Evolutionary conservation across 805 yeast species (phyloP).

Genomic region (Candida oleophila): DNA sequence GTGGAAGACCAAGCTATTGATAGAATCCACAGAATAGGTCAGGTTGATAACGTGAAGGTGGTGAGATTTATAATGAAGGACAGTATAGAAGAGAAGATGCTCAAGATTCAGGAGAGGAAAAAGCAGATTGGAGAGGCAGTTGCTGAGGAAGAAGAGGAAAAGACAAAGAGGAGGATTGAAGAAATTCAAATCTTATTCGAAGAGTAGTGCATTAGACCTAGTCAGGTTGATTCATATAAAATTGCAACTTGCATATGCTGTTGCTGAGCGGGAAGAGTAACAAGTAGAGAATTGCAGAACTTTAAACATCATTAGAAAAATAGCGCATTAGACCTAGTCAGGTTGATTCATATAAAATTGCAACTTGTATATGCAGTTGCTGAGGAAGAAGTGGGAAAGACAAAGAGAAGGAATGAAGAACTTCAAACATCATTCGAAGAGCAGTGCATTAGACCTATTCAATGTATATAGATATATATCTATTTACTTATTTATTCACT

Average conservation of each 20-base stretch:
- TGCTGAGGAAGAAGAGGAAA: constrained; percentile 72
- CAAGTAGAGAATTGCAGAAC: constrained; percentile 69
- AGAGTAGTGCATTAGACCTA: no score
- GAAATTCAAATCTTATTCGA: constrained; percentile 70
- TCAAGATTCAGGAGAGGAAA: constrained; percentile 82
- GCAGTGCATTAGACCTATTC: no score
- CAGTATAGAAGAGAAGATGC: constrained; percentile 86
- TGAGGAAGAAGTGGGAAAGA: constrained; percentile 70
- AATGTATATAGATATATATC: no score
- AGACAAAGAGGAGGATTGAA: constrained; percentile 65
- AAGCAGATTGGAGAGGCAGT: constrained; percentile 78
- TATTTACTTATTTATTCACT: background rate
- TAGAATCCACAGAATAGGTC: constrained; percentile 89
- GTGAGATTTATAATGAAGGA: constrained; percentile 77
- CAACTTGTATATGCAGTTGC: constrained; percentile 79
- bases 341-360: no score
- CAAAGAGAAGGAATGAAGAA: constrained; percentile 69
- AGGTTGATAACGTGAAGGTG: constrained; percentile 66
- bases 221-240: no score
- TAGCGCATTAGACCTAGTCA: no score
- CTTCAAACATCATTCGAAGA: constrained; percentile 64
- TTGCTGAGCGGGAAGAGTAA: constrained; percentile 74
- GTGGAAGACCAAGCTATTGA: constrained; percentile 91
- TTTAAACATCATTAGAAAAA: constrained; percentile 62
- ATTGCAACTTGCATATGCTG: constrained; percentile 75